Base-by-base conservation (phyloP, 345 rosid genomes). In the Brassica juncea region DNA sequence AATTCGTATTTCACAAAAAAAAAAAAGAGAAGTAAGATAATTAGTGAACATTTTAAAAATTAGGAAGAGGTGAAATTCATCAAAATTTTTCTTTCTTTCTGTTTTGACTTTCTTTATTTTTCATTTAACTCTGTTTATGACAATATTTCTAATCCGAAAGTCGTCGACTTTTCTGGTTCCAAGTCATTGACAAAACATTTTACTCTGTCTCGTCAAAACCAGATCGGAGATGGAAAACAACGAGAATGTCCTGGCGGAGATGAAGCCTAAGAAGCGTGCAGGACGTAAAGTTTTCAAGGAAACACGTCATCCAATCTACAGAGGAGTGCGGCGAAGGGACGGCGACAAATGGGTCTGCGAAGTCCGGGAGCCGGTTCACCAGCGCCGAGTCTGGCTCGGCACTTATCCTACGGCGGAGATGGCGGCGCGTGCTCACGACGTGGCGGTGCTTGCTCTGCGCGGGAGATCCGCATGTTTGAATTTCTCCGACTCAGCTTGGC, bases 381-480 rank as follows among this genome's bases (percentile, higher is more conserved):
- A 87, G 44, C 73, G 90, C 0, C 83, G 96, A 2, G 63, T 91
- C 54, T 91, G 93, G 96, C 87, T 91, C 0, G 96, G 96, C 0
- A 91, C 96, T 4, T 91, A 89, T 62, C 89, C 93, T 0, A 85
- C 87, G 0, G 83, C 91, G 0, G 93, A 91, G 63, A 89, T 89
- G 93, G 96, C 96, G 0, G 96, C 93, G 0, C 78, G 92, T 30
- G 93, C 96, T 2, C 96, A 91, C 14, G 96, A 89, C 66, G 93
- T 89, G 1, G 96, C 93, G 0, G 96, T 84, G 12, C 77, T 91
- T 49, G 89, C 89, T 0, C 71, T 91, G 2, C 85, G 88, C 67
- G 92, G 96, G 4, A 86, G 84, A 47, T 69, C 86, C 16, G 89
- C 90, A 10, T 87, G 93, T 70, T 86, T 91, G 12, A 91, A 91